These are phyloP conservation scores for Flaveria floridana DNA, from an alignment of 140 eudicot species.

Conservation along the genomic window DNA sequence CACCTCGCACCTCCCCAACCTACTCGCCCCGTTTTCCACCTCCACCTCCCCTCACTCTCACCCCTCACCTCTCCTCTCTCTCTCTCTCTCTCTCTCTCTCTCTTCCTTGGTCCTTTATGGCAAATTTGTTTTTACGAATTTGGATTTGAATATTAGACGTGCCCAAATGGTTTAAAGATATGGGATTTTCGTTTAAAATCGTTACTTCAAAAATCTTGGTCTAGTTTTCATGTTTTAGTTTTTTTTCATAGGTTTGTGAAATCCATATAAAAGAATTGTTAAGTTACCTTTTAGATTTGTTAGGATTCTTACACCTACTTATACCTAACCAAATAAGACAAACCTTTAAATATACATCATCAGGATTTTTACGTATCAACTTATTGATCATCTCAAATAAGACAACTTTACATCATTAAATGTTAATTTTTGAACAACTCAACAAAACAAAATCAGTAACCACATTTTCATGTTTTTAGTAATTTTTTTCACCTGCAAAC, in stretches of 20 bases:
- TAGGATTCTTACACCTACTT: slow-evolving; percentile 15
- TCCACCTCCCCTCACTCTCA: too few species aligned
- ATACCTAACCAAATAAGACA: background rate
- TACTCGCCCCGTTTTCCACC: too few species aligned
- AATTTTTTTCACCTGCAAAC: background rate
- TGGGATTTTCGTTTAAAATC: too few species aligned
- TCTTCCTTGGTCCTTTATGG: too few species aligned
- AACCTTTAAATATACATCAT: background rate
- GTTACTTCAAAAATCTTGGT: background rate
- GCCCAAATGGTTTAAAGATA: too few species aligned
- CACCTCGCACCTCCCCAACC: too few species aligned
- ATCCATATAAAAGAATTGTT: background rate
- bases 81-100: too few species aligned
- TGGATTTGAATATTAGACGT: too few species aligned
- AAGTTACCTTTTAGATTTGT: background rate
- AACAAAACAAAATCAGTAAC: background rate
- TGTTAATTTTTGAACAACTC: background rate
- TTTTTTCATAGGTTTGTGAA: background rate
- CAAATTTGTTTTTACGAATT: too few species aligned
- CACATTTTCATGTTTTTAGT: background rate
- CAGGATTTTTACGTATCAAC: background rate
- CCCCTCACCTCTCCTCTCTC: too few species aligned
- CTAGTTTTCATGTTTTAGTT: background rate
- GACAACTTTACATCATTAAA: too few species aligned
- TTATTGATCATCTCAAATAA: background rate